phyloP scores from a whole-genome alignment of 176 grass and related monocot genomes.

The Musa troglodytarum region DNA sequence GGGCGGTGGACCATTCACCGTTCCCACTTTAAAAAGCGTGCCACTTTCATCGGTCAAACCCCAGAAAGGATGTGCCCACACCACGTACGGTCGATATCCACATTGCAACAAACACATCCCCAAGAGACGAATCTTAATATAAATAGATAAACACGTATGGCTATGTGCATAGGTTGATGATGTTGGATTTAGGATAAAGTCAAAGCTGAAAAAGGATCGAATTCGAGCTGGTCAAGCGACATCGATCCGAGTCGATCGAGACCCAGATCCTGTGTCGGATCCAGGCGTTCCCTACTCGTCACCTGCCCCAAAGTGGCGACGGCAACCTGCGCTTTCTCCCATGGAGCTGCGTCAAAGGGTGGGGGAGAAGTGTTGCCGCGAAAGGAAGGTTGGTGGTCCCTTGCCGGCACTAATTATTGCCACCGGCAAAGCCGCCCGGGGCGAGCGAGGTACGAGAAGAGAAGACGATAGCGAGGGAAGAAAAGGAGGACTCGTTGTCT shows the following conservation, averaged over 20 bases:
- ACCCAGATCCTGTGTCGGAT: neutral
- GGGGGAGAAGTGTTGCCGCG: neutral
- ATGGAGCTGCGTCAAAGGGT: neutral
- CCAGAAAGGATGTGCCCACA: neutral
- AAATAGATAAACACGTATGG: too few relatives aligned
- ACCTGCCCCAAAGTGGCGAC: neutral
- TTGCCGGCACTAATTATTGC: neutral
- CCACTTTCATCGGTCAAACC: neutral
- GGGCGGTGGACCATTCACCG: neutral
- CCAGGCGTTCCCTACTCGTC: neutral
- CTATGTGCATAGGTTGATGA: too few relatives aligned
- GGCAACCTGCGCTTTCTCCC: neutral
- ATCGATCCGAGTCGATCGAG: neutral
- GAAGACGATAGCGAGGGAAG: too few relatives aligned
- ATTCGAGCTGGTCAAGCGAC: neutral
- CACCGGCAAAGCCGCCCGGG: too few relatives aligned
- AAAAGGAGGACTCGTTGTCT: too few relatives aligned
- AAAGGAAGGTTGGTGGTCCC: neutral
- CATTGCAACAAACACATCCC: neutral
- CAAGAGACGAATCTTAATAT: neutral
- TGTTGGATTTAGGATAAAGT: too few relatives aligned
- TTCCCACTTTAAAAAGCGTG: neutral
- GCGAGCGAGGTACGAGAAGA: too few relatives aligned
- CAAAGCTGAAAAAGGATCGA: neutral
- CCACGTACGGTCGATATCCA: neutral